Evolutionary conservation across 106 monocot genomes (phyloP), one percentile per base, ranked within the genome.

Genomic region (Dendrobium catenatum): DNA sequence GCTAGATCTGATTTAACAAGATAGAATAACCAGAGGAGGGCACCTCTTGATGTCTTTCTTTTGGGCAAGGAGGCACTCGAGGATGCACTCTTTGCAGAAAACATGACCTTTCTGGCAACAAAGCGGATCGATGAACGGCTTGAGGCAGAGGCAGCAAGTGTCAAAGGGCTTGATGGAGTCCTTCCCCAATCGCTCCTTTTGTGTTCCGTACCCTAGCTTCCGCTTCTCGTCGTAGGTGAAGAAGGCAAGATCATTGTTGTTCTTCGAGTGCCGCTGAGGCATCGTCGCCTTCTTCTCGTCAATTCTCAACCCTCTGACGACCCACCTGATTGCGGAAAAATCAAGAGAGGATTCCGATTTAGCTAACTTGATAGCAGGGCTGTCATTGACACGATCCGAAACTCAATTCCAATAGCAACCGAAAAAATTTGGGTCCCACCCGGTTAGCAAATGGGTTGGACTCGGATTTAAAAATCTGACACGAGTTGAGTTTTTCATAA

Each of bases 211-310:
- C 26, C 97, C 97, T 68, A 97, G 89, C 90, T 92, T 97, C 77
- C 84, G 79, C 87, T 94, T 97, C 92, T 97, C 97, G 33, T 97
- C 97, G 81, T 97, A 91, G 0, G 97, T 97, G 90, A 92, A 97
- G 91, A 94, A 97, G 5, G 97, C 94, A 54, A 97, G 94, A 67
- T 97, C 94, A 82, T 97, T 97, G 88, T 97, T 97, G 92, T 97
- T 97, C 92, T 97, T 97, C 67, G 94, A 94, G 86, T 97, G 97
- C 54, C 97, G 80, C 89, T 97, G 97, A 75, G 94, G 97, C 97
- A 97, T 97, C 91, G 75, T 86, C 42, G 40, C 18, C 31, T n/a
- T 43, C 24, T 64, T 1, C 41, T 17, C 9, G 20, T 74, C 76
- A 49, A 51, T 27, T 15, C 48, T 27, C 15, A 76, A 49, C 49